Base-by-base conservation (phyloP, 2,329 filamentous ascomycete genomes). In the Phaeosphaeriaceae sp. region DNA sequence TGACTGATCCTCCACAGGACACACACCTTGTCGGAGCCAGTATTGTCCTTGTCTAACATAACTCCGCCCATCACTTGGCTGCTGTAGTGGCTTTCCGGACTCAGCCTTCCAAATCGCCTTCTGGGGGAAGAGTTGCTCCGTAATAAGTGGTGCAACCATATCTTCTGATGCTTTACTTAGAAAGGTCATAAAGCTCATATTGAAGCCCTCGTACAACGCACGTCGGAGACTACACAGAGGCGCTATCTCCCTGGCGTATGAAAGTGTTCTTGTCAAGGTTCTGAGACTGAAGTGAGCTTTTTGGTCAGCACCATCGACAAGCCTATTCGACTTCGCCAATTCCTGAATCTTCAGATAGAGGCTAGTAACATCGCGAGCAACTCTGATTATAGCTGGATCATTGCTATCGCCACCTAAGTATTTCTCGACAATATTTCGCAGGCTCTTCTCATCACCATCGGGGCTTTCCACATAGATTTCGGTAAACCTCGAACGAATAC, bases 281-380 rank as follows among this genome's bases (percentile, higher is more conserved):
- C 94, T 86, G 49, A 99, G 83, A 78, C 93, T 97, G 79, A 97
- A 99, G 74, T 99, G 94, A 9, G 94, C 93, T 40, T 94, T 90
- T 68, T 99, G 92, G 53, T 95, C 93, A 21, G 93, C 93, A 35
- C 95, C 93, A 72, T 99, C 95, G 0, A 96, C 94, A 12, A 99
- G 78, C 50, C 86, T 84, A 69, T 95, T 96, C 43, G 90, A 85
- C 48, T 89, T 86, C 1, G 89, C 89, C 37, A 96, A 80, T 33
- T 81, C 82, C 71, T 97, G 95, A 6, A 93, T 93, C 58, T 91
- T 88, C 50, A 97, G 81, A 67, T 99, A 99, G 2, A 99, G 82
- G 32, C 85, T 84, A 1, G 92, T 91, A 50, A 97, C 89, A 67
- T 96, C 90, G 49, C 89, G 82, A 0, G 88, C 86, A 12, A 90